These are phyloP conservation scores for Lepidium aucheri DNA, from an alignment of 345 rosid genomes.

Conservation along the genomic window DNA sequence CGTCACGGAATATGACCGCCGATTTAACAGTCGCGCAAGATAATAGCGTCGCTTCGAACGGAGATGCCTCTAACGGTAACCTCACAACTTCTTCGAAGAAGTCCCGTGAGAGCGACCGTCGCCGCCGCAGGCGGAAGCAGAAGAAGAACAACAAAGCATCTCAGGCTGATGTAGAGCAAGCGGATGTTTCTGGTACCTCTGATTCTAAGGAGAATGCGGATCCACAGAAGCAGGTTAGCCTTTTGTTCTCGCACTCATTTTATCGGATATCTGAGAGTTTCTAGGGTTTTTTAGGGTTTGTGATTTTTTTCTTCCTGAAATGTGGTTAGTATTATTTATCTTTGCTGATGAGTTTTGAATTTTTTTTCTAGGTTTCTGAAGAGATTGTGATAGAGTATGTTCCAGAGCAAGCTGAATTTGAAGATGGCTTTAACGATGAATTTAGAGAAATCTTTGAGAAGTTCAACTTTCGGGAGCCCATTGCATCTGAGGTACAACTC, in stretches of 20 bases:
- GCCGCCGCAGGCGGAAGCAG: conserved; percentile 98
- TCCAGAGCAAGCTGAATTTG: conserved; percentile 79
- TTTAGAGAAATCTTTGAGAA: conserved; percentile 75
- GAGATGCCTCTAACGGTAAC: conserved; percentile 39
- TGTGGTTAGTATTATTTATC: not conserved
- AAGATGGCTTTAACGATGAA: conserved; percentile 73
- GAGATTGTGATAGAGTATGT: conserved; percentile 80
- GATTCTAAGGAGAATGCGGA: conserved; percentile 47
- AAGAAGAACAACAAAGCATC: conserved; percentile 64
- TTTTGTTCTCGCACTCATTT: not conserved
- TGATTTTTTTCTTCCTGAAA: not conserved
- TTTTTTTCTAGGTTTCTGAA: conserved; percentile 40
- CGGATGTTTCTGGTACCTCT: conserved; percentile 35
- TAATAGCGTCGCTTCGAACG: conserved; percentile 39
- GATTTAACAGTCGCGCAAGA: conserved; percentile 28
- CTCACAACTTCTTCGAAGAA: conserved; percentile 37
- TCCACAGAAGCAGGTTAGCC: conserved; percentile 40
- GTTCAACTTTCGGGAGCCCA: conserved; percentile 52
- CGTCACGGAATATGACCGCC: conserved; percentile 13
- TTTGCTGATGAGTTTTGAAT: not conserved
- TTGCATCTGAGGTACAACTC: conserved; percentile 48
- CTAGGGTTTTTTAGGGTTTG: conserved; percentile 35
- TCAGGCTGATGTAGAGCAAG: conserved; percentile 23
- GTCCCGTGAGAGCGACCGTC: conserved; percentile 76
- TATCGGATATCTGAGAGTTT: not conserved